These are phyloP conservation scores for Chytriomyces sp. DNA, from an alignment of 192 early-diverging fungal genomes.

Conservation along the genomic window DNA sequence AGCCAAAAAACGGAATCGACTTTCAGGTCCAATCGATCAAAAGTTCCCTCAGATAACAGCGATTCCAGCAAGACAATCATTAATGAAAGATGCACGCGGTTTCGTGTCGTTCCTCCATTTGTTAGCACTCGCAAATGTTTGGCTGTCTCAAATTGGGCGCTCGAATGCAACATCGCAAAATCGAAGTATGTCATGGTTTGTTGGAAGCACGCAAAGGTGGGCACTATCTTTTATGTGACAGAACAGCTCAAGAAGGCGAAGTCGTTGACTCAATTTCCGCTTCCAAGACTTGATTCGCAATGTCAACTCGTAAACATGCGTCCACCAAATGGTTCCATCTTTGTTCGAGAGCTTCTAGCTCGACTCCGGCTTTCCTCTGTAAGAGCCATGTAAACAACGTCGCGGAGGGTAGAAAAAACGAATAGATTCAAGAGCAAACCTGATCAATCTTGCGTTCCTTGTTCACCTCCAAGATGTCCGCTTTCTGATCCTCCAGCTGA, in stretches of 20 bases:
- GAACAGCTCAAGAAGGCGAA: neutral
- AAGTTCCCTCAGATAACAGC: too few species aligned
- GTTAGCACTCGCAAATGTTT: too few species aligned
- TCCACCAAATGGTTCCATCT: slow-evolving; percentile 34
- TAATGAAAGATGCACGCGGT: too few species aligned
- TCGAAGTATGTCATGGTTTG: too few species aligned
- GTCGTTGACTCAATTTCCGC: slow-evolving; percentile 33
- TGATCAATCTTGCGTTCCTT: slow-evolving; percentile 51
- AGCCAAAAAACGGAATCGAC: too few species aligned
- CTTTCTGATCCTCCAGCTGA: slow-evolving; percentile 24
- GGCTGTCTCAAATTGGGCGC: too few species aligned
- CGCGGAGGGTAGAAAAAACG: neutral
- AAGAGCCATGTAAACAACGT: slow-evolving; percentile 14
- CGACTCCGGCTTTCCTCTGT: slow-evolving; percentile 29
- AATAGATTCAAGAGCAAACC: slow-evolving; percentile 25
- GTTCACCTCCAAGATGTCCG: slow-evolving; percentile 44
- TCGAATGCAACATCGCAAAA: too few species aligned
- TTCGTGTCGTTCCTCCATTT: too few species aligned
- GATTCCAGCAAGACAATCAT: too few species aligned
- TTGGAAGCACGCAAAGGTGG: neutral
- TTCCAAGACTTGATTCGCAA: slow-evolving; percentile 37
- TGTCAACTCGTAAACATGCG: slow-evolving; percentile 32
- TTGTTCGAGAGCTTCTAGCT: slow-evolving; percentile 28
- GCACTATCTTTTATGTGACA: neutral
- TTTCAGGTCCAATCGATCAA: too few species aligned